A percentile compares a stretch with the other conserved stretches of the same genome.
These are phyloP conservation scores for Beauveria pseudobassiana DNA, from an alignment of 2,329 filamentous ascomycete genomes.

Conservation along the genomic window DNA sequence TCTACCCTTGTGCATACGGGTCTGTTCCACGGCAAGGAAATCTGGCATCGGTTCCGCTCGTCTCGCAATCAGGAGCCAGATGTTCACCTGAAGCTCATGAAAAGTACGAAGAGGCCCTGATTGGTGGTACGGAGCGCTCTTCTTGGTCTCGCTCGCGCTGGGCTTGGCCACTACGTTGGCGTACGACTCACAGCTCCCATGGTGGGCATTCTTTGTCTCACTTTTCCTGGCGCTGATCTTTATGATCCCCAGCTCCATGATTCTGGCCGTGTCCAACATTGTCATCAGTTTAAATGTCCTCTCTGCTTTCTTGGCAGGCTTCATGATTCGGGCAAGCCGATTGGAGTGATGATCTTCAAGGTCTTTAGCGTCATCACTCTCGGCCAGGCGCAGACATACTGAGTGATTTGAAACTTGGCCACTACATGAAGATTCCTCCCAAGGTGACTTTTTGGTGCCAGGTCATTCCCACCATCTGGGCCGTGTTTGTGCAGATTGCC, in stretches of 20 bases:
- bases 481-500: slow-evolving; percentile 37
- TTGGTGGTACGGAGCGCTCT: slow-evolving; percentile 31
- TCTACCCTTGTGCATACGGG: slow-evolving; percentile 31
- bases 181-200: slow-evolving; percentile 21
- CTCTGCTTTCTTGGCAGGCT: slow-evolving; percentile 27
- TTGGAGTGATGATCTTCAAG: slow-evolving; percentile 22
- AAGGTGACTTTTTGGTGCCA: slow-evolving; percentile 28
- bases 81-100: slow-evolving; percentile 28
- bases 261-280: slow-evolving; percentile 30
- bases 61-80: slow-evolving; percentile 34
- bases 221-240: slow-evolving; percentile 20
- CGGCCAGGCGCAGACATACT: slow-evolving; percentile 38
- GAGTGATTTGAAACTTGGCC: slow-evolving; percentile 41
- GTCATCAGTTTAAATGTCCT: slow-evolving; percentile 33
- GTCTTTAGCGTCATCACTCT: slow-evolving; percentile 20
- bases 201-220: slow-evolving; percentile 23
- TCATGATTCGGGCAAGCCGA: slow-evolving; percentile 18
- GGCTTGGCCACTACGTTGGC: slow-evolving; percentile 22
- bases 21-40: slow-evolving; percentile 34
- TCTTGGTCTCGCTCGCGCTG: slow-evolving; percentile 24
- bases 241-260: slow-evolving; percentile 20
- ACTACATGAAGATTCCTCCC: slow-evolving; percentile 43
- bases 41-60: slow-evolving; percentile 36
- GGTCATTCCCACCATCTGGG: slow-evolving; percentile 35
- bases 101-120: slow-evolving; percentile 28